These are phyloP conservation scores for Stephanodiscus triporus DNA, from an alignment of 108 stramenopile genomes.

Conservation along the genomic window DNA sequence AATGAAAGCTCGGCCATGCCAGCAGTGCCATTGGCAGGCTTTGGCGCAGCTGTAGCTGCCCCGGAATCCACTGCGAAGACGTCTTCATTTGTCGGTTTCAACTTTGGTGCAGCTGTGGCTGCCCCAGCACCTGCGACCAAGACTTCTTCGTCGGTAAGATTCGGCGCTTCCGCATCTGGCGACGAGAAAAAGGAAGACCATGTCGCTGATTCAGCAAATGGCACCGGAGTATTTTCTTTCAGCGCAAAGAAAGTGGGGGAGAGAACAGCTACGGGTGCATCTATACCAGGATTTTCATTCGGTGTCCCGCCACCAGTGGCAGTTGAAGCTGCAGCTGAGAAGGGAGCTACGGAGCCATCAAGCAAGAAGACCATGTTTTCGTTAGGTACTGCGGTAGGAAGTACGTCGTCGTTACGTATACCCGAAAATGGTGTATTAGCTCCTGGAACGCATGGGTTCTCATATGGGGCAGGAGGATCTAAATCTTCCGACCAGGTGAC, in stretches of 20 bases:
- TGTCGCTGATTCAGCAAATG: not conserved
- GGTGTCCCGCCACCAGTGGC: constrained; percentile 6
- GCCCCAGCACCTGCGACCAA: not conserved
- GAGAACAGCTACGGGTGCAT: not conserved
- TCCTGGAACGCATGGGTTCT: not conserved
- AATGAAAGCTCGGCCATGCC: constrained; percentile 4
- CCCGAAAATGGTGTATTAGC: not conserved
- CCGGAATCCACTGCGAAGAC: not conserved
- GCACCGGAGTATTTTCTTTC: constrained; percentile 4
- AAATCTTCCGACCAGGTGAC: not conserved
- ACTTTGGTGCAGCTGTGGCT: constrained; percentile 1
- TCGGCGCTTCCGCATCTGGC: not conserved
- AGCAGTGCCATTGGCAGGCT: constrained; percentile 10
- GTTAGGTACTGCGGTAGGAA: not conserved
- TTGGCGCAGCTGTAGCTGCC: constrained; percentile 1
- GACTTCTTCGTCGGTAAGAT: not conserved
- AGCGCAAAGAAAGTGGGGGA: not conserved
- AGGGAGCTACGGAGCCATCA: constrained; percentile 4
- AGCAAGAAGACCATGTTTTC: constrained; percentile 13
- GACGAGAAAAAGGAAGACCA: constrained; percentile 20
- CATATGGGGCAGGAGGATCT: constrained; percentile 1
- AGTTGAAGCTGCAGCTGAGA: not conserved
- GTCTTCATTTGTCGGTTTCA: constrained; percentile 6
- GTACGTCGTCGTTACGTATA: not conserved
- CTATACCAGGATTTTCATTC: constrained; percentile 12